Percentiles rank a stretch among this genome's conserved stretches.
Evolutionary conservation across 176 grass and related monocot species (phyloP).

Genomic region (Otatea glauca): DNA sequence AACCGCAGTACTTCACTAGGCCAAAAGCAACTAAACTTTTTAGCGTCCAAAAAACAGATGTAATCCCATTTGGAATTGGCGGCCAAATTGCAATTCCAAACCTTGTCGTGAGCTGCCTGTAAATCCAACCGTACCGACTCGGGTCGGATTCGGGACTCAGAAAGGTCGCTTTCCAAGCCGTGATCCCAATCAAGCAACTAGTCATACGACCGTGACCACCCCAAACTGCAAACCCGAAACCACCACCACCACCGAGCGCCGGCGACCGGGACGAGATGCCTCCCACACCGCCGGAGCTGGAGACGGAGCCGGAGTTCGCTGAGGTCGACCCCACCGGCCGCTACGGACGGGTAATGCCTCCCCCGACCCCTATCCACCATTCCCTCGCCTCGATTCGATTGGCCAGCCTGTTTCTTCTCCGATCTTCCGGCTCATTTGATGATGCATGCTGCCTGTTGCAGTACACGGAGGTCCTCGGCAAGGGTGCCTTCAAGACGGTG

Average conservation of each 20-base stretch:
- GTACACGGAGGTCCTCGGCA: conserved; percentile 76
- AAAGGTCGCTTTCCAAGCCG: conserved; percentile 44
- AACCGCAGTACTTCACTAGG: no score
- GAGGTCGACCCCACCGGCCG: conserved; percentile 79
- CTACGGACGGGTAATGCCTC: conserved; percentile 65
- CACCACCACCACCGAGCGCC: background rate
- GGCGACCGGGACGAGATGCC: conserved; percentile 35
- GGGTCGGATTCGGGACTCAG: no score
- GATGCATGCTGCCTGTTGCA: conserved; percentile 40
- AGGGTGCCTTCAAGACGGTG: conserved; percentile 84
- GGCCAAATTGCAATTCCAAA: no score
- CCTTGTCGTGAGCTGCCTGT: no score
- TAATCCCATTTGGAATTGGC: no score
- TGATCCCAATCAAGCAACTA: conserved; percentile 46
- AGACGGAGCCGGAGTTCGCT: conserved; percentile 58
- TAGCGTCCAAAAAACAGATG: no score
- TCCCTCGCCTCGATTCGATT: background rate
- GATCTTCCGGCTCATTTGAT: background rate
- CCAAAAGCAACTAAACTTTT: no score
- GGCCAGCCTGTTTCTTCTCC: background rate
- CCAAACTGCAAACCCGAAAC: conserved; percentile 28
- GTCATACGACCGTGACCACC: background rate
- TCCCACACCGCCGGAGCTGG: conserved; percentile 36
- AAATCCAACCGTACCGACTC: no score
- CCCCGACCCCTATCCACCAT: background rate